Evolutionary conservation across 768 basidiomycete species (phyloP).

Genomic region (Multifurca ochricompacta): DNA sequence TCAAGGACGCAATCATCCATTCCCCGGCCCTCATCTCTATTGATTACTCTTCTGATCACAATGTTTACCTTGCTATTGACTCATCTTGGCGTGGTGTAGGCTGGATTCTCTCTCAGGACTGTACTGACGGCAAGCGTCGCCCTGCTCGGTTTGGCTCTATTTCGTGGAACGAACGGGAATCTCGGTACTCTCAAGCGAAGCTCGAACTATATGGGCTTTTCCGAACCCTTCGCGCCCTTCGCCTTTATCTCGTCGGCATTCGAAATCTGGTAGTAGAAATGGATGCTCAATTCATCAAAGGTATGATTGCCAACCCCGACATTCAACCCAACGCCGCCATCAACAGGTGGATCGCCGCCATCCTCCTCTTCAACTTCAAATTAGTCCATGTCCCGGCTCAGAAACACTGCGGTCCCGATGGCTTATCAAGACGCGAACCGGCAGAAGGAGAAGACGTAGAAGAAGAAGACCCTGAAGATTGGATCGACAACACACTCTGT

Average conservation of each 20-base stretch:
- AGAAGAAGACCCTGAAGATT: no score
- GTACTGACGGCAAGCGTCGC: conserved; percentile 17
- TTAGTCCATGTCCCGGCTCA: no score
- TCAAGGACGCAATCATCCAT: neutral
- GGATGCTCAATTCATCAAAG: conserved; percentile 34
- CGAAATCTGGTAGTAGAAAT: conserved; percentile 12
- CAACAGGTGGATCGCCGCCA: no score
- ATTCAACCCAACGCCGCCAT: no score
- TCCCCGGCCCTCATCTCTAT: conserved; percentile 21
- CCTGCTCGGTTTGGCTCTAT: conserved; percentile 35
- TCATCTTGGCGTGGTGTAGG: conserved; percentile 24
- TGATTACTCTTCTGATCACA: conserved; percentile 18
- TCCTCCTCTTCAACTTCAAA: no score
- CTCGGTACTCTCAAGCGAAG: conserved; percentile 24
- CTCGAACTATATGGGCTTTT: conserved; percentile 26
- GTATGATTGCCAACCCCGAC: conserved; percentile 35
- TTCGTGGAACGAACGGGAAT: conserved; percentile 27
- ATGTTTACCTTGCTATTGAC: conserved; percentile 25
- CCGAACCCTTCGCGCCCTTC: conserved; percentile 5
- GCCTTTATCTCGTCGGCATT: conserved; percentile 26
- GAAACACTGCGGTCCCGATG: no score
- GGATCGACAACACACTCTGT: no score
- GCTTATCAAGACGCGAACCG: no score
- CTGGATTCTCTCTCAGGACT: conserved; percentile 26
- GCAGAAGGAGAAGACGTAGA: no score